Evolutionary conservation across 139 green algal species (phyloP), one percentile per base, ranked within the genome.

Genomic region (Chlamydomonas sp.): DNA sequence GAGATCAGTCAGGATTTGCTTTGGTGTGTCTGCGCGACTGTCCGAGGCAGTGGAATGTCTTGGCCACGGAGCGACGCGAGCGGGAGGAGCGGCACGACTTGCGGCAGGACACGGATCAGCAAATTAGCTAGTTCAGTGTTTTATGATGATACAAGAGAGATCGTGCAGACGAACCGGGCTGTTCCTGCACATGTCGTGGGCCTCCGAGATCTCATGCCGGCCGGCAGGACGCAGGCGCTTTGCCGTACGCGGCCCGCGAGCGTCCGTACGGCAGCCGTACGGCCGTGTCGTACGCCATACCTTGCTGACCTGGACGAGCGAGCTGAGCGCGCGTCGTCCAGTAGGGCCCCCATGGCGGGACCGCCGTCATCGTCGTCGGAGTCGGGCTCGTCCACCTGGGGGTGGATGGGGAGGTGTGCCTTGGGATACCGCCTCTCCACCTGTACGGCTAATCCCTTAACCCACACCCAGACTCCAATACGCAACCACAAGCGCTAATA

Each of bases 331-430:
- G 72, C 78, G 69, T 85, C 75, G 12, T 91, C 79, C 20, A 81
- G 78, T 73, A 89, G 59, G 4, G 75, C 78, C 2, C 79, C 80
- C 74, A 91, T 61, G n/a, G 85, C 67, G 18, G 73, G 16, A 4
- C 90, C 87, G 9, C 75, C 90, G 49, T 90, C 90, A 71, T 93
- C 91, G 3, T 91, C 90, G 5, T 92, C 91, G 49, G 69, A 89
- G 77, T 93, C 90, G 31, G 85, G 85, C 89, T 93, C 89, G 20
- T 86, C 20, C 68, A 85, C 87, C 77, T 92, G 83, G 9, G 16
- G 63, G 31, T 20, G 8, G 9, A 6, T 10, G 60, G 60, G 16
- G 9, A 15, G 17, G 77, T 6, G 17, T 18, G 31, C 49, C 9
- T 18, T 6, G 9, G 49, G 14, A 66, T 67, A 14, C 49, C 9